A percentile compares a stretch with the other conserved stretches of the same genome.
Conservation (phyloP, 164 flowering plant genomes). For the Buxus sempervirens region DNA sequence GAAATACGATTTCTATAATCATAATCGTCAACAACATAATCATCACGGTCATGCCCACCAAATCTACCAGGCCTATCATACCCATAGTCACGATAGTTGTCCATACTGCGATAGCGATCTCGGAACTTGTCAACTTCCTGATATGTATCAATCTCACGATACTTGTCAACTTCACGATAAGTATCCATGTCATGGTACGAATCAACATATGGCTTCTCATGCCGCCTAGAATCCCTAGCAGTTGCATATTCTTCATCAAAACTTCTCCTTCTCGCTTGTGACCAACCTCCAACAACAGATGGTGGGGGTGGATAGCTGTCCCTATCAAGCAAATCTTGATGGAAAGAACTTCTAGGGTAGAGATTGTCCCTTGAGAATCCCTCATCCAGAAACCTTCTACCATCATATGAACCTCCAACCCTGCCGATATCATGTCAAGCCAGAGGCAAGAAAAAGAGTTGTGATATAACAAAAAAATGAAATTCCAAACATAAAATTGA, state of each 20-base stretch:
- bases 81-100: slow-evolving; percentile 47
- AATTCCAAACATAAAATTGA: background rate
- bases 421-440: slow-evolving; percentile 43
- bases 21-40: slow-evolving; percentile 64
- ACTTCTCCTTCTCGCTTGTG: slow-evolving; percentile 65
- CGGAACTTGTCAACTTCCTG: slow-evolving; percentile 52
- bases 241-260: slow-evolving; percentile 73
- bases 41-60: slow-evolving; percentile 68
- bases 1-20: slow-evolving; percentile 52
- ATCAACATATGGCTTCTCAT: slow-evolving; percentile 64
- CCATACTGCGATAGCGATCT: slow-evolving; percentile 44
- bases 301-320: slow-evolving; percentile 67
- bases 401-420: slow-evolving; percentile 77
- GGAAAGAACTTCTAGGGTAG: slow-evolving; percentile 59
- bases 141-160: slow-evolving; percentile 39
- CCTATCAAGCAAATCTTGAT: slow-evolving; percentile 62
- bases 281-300: slow-evolving; percentile 57
- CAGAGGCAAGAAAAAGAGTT: slow-evolving; percentile 18
- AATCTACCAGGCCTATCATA: slow-evolving; percentile 62
- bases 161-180: slow-evolving; percentile 45
- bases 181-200: slow-evolving; percentile 52
- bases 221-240: slow-evolving; percentile 65
- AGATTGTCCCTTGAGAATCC: slow-evolving; percentile 60
- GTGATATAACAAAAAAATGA: slow-evolving; percentile 14
- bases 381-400: slow-evolving; percentile 75